Evolutionary conservation across 495 filamentous ascomycete genomes (phyloP).

Genomic region (Diplogelasinospora grovesii): DNA sequence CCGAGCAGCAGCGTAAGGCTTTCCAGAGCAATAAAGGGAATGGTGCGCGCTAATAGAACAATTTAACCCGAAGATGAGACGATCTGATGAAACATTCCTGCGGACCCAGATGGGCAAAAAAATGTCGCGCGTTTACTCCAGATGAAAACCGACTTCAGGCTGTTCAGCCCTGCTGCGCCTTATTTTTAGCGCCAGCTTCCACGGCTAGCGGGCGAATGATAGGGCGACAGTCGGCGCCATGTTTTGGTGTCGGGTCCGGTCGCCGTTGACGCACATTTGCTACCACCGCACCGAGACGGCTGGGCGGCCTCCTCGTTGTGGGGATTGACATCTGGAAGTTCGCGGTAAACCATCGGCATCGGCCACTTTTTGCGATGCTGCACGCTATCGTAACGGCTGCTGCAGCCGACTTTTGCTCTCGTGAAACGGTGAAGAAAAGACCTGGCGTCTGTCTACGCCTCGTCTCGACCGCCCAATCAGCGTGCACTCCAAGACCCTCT

Average conservation of each 20-base stretch:
- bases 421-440: too few relatives aligned
- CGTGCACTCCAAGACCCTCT: conserved; percentile 9
- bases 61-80: too few relatives aligned
- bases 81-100: too few relatives aligned
- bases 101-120: too few relatives aligned
- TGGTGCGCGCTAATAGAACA: too few relatives aligned
- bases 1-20: conserved; percentile 3
- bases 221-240: conserved; percentile 3
- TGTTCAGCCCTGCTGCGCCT: conserved; percentile 21
- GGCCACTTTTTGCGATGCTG: background rate
- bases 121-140: too few relatives aligned
- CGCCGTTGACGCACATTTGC: conserved; percentile 7
- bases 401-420: background rate
- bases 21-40: too few relatives aligned
- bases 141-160: conserved; percentile 12
- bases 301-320: conserved; percentile 14
- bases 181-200: conserved; percentile 13
- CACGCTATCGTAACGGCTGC: background rate
- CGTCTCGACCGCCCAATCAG: conserved; percentile 5
- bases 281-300: background rate
- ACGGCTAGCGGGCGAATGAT: conserved; percentile 4
- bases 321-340: background rate
- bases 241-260: conserved; percentile 7
- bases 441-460: background rate
- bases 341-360: too few relatives aligned